Conservation (phyloP, 163 green algal genomes). For the Chlorella variabilis region DNA sequence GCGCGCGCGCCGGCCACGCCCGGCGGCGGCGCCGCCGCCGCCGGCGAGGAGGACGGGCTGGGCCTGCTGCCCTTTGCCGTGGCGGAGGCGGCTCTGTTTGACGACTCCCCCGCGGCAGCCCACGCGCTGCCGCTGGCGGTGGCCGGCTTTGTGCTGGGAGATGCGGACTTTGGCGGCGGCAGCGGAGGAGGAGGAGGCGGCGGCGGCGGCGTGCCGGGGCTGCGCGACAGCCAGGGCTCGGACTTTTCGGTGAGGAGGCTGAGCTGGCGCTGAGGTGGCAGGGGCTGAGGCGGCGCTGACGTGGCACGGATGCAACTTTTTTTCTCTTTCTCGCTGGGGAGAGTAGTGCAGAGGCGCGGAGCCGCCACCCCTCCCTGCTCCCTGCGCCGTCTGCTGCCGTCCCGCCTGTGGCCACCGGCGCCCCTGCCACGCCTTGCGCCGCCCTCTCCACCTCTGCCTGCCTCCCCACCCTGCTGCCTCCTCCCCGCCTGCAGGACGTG, state of each 20-base stretch:
- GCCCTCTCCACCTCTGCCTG: not conserved
- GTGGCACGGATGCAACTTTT: too few species aligned
- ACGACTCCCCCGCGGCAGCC: constrained; percentile 19
- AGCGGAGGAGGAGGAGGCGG: not conserved
- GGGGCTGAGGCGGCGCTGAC: too few species aligned
- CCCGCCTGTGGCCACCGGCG: too few species aligned
- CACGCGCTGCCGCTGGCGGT: constrained; percentile 17
- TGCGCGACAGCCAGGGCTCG: constrained; percentile 25
- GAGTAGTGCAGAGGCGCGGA: too few species aligned
- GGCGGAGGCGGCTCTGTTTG: constrained; percentile 20
- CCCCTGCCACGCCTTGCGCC: too few species aligned
- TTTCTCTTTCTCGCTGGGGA: too few species aligned
- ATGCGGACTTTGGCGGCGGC: not conserved
- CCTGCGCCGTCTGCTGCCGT: too few species aligned
- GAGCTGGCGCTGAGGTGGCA: not conserved
- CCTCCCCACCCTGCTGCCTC: not conserved
- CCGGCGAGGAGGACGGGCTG: constrained; percentile 5
- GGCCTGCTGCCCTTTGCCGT: constrained; percentile 34
- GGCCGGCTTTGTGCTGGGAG: constrained; percentile 18
- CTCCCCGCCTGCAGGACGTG: not conserved
- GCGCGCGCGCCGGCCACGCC: not conserved
- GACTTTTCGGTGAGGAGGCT: constrained; percentile 26
- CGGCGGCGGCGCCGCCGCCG: not conserved
- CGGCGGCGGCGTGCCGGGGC: not conserved
- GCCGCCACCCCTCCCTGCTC: too few species aligned